Conservation (phyloP, 2,329 filamentous ascomycete genomes). For the Cercospora sp. region DNA sequence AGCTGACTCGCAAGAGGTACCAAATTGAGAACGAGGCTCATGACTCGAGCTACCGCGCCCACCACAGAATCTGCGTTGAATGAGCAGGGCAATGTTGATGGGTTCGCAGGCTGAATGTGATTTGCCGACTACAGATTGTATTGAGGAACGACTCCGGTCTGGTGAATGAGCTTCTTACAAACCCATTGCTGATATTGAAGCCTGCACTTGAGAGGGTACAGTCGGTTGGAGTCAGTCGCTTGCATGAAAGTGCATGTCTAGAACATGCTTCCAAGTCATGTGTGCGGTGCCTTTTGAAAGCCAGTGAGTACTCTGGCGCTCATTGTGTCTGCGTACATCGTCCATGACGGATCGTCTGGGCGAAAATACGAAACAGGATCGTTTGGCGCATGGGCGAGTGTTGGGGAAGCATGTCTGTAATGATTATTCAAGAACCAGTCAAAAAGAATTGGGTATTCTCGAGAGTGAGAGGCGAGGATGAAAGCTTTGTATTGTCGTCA, state of each 20-base stretch:
- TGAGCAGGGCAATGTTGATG: neutral
- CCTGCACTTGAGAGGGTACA: neutral
- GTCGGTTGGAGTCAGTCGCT: neutral
- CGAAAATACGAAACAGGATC: too few relatives aligned
- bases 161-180: neutral
- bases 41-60: neutral
- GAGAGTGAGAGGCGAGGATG: too few relatives aligned
- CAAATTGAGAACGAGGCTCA: neutral
- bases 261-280: neutral
- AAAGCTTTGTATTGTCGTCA: too few relatives aligned
- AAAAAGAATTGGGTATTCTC: too few relatives aligned
- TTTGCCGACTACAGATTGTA: neutral
- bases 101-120: neutral
- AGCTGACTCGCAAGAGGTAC: neutral
- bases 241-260: neutral
- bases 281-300: neutral
- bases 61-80: neutral
- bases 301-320: neutral
- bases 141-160: neutral
- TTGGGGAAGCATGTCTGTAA: too few relatives aligned
- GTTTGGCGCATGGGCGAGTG: too few relatives aligned
- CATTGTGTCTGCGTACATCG: neutral
- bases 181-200: neutral
- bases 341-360: neutral
- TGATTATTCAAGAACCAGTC: too few relatives aligned